phyloP scores from a whole-genome alignment of 164 flowering plant species.

The Annona squamosa region DNA sequence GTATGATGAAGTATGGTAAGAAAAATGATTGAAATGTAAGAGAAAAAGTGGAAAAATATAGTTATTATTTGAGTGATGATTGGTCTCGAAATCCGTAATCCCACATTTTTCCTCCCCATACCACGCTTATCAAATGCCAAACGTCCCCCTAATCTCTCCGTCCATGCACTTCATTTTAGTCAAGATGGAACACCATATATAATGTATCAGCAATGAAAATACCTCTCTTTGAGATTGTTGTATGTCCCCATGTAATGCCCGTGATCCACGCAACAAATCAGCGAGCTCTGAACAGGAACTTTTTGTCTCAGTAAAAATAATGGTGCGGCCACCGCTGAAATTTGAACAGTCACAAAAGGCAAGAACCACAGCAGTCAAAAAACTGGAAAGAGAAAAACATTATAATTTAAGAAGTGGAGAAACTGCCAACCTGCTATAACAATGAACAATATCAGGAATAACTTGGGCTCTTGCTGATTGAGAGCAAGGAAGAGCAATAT shows the following conservation, averaged over 20 bases:
- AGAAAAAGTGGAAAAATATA: too few species aligned
- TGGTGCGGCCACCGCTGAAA: slow-evolving; percentile 79
- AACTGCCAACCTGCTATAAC: slow-evolving; percentile 67
- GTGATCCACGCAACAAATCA: slow-evolving; percentile 68
- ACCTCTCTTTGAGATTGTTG: slow-evolving; percentile 87
- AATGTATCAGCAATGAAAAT: slow-evolving; percentile 6
- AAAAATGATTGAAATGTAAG: too few species aligned
- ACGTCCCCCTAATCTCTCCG: background rate
- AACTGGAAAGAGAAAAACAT: background rate
- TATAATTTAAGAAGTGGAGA: background rate
- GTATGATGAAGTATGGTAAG: too few species aligned
- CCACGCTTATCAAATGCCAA: background rate
- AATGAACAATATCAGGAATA: slow-evolving; percentile 85
- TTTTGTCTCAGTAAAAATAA: slow-evolving; percentile 84
- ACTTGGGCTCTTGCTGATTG: slow-evolving; percentile 60
- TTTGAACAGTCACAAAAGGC: background rate
- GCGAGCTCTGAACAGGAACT: slow-evolving; percentile 69
- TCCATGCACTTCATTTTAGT: background rate
- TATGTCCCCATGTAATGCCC: slow-evolving; percentile 91
- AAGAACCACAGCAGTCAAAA: background rate
- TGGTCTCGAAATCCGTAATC: too few species aligned
- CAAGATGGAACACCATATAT: background rate
- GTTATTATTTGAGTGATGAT: too few species aligned
- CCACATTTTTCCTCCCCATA: too few species aligned
- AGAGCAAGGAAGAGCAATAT: slow-evolving; percentile 79